phyloP scores from a whole-genome alignment of 163 green algal species.

The Scenedesmus sp. region DNA sequence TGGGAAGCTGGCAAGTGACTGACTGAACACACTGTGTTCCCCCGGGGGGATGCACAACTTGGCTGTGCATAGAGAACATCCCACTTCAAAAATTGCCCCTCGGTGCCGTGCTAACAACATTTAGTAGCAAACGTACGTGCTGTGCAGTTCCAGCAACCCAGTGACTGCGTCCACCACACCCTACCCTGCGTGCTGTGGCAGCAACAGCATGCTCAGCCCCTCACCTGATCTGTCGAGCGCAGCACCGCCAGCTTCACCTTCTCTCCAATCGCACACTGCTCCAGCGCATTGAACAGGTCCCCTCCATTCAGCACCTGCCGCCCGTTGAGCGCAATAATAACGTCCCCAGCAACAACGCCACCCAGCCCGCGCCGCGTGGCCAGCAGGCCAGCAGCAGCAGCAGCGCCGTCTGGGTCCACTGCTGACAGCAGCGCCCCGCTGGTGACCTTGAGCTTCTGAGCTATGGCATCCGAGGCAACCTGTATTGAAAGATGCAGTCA shows the following conservation, averaged over 20 bases:
- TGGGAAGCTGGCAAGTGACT: too few relatives aligned
- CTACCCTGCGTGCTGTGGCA: not conserved
- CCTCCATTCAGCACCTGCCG: constrained; percentile 23
- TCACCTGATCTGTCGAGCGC: constrained; percentile 37
- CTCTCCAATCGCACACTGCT: constrained; percentile 36
- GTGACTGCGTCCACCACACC: not conserved
- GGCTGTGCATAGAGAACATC: too few relatives aligned
- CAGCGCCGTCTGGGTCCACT: constrained; percentile 65
- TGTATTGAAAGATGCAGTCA: not conserved
- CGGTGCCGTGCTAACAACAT: too few relatives aligned
- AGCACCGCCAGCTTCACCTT: constrained; percentile 34
- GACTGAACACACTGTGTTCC: too few relatives aligned
- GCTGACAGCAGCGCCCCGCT: constrained; percentile 68
- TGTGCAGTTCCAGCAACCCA: not conserved
- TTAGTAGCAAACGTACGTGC: not conserved
- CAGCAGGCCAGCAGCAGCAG: constrained; percentile 82
- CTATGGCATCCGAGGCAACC: constrained; percentile 34
- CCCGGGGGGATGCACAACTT: too few relatives aligned
- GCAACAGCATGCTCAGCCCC: not conserved
- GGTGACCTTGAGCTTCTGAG: constrained; percentile 48
- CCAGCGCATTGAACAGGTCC: constrained; percentile 45
- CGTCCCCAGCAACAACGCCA: constrained; percentile 75
- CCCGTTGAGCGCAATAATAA: constrained; percentile 56
- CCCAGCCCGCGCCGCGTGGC: constrained; percentile 78
- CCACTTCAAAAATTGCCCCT: too few relatives aligned